These are phyloP conservation scores for Chytridium lagenaria DNA, from an alignment of 371 early-diverging fungal species.

Conservation along the genomic window DNA sequence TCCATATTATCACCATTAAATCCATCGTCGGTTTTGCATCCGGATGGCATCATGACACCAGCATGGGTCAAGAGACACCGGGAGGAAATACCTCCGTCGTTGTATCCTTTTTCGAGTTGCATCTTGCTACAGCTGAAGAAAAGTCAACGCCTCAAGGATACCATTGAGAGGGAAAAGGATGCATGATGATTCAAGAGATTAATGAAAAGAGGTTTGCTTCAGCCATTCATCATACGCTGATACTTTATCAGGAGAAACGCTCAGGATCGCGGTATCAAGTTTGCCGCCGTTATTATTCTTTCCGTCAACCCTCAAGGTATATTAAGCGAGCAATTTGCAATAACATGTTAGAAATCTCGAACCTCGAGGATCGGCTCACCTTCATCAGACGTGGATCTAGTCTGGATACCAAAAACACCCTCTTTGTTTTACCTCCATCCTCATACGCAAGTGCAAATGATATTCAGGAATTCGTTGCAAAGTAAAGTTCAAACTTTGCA, in stretches of 20 bases:
- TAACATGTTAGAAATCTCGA: conserved; percentile 16
- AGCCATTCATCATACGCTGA: no score
- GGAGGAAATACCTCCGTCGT: conserved; percentile 68
- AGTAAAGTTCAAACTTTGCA: conserved; percentile 49
- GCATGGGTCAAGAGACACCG: conserved; percentile 74
- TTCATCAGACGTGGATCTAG: conserved; percentile 29
- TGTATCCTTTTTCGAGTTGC: conserved; percentile 67
- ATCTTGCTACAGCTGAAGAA: conserved; percentile 53
- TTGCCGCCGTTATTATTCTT: conserved; percentile 72
- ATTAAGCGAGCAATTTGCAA: no score
- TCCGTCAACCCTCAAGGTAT: conserved; percentile 62
- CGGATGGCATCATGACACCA: conserved; percentile 81
- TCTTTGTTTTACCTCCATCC: conserved; percentile 26
- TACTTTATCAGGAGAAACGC: conserved; percentile 63
- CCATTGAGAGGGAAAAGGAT: conserved; percentile 68
- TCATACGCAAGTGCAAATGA: conserved; percentile 51
- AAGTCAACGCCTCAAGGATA: conserved; percentile 20
- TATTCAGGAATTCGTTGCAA: conserved; percentile 69
- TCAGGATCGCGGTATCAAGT: conserved; percentile 73
- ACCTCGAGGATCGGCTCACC: conserved; percentile 28
- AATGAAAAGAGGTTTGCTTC: conserved; percentile 71
- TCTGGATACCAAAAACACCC: conserved; percentile 36
- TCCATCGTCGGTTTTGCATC: conserved; percentile 73
- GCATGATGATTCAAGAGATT: conserved; percentile 66
- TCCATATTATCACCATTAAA: conserved; percentile 73